These are phyloP conservation scores for Setaria italica DNA, from an alignment of 202 grass and related monocot species.

Conservation along the genomic window DNA sequence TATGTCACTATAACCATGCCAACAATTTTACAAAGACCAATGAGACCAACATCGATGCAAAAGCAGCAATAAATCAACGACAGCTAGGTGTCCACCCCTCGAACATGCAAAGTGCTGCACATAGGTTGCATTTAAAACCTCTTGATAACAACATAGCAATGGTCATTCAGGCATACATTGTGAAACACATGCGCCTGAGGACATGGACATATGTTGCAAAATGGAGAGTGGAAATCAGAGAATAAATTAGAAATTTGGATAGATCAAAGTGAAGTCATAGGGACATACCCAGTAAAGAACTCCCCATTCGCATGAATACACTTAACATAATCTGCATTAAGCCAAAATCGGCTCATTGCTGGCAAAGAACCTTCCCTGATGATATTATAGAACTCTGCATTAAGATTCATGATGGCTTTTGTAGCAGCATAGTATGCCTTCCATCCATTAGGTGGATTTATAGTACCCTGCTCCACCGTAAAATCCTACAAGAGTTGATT, in stretches of 20 bases:
- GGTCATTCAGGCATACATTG: neutral
- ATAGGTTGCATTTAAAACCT: neutral
- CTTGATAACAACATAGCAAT: constrained; percentile 1
- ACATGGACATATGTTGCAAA: neutral
- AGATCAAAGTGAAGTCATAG: constrained; percentile 15
- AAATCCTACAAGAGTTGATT: constrained; percentile 76
- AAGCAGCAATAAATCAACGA: neutral
- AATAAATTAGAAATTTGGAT: constrained; percentile 5
- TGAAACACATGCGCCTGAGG: neutral
- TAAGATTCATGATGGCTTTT: constrained; percentile 85
- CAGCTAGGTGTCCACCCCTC: neutral
- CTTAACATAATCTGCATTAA: constrained; percentile 87
- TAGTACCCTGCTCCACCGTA: constrained; percentile 74
- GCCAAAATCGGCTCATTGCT: constrained; percentile 88
- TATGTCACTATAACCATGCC: neutral
- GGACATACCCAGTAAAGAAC: constrained; percentile 81
- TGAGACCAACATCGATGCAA: constrained; percentile 2
- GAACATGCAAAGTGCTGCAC: neutral
- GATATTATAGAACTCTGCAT: constrained; percentile 91
- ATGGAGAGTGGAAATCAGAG: neutral
- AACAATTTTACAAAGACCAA: neutral
- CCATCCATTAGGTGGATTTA: constrained; percentile 88
- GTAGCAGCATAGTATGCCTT: constrained; percentile 96
- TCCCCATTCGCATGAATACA: constrained; percentile 85
- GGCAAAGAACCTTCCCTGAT: constrained; percentile 88